These are phyloP conservation scores for Aureobasidium sp. DNA, from an alignment of 2,329 filamentous ascomycete species.

Conservation along the genomic window DNA sequence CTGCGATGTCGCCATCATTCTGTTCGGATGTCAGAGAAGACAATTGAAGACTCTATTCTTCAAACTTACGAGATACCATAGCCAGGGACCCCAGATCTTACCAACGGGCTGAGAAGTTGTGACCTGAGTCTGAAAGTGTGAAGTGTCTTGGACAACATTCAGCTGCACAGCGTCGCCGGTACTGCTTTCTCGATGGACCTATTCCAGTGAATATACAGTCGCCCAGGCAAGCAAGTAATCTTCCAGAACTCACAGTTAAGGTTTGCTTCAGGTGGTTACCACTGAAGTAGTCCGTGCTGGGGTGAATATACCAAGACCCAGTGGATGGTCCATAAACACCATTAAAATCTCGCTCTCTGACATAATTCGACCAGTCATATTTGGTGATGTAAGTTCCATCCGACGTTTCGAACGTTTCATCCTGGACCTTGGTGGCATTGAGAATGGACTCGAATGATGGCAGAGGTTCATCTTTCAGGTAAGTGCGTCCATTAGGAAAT, in stretches of 20 bases:
- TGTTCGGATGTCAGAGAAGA: too few species aligned
- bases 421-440: conserved; percentile 62
- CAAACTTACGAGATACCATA: conserved; percentile 46
- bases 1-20: too few species aligned
- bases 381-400: conserved; percentile 60
- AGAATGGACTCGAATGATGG: too few species aligned
- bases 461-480: conserved; percentile 52
- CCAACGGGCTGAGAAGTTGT: conserved; percentile 41
- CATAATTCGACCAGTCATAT: conserved; percentile 52
- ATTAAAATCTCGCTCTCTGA: conserved; percentile 49
- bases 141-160: conserved; percentile 62
- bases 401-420: conserved; percentile 57
- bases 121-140: conserved; percentile 47
- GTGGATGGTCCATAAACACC: conserved; percentile 57
- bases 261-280: conserved; percentile 61
- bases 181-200: conserved; percentile 52
- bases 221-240: too few species aligned
- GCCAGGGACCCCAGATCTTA: conserved; percentile 43
- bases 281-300: conserved; percentile 59
- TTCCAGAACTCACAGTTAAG: too few species aligned
- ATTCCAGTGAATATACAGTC: too few species aligned
- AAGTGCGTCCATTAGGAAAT: too few species aligned
- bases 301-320: conserved; percentile 58
- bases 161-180: conserved; percentile 59
- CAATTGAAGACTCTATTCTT: too few species aligned